Conservation (phyloP, 768 basidiomycete species). For the Baorangia bicolor region DNA sequence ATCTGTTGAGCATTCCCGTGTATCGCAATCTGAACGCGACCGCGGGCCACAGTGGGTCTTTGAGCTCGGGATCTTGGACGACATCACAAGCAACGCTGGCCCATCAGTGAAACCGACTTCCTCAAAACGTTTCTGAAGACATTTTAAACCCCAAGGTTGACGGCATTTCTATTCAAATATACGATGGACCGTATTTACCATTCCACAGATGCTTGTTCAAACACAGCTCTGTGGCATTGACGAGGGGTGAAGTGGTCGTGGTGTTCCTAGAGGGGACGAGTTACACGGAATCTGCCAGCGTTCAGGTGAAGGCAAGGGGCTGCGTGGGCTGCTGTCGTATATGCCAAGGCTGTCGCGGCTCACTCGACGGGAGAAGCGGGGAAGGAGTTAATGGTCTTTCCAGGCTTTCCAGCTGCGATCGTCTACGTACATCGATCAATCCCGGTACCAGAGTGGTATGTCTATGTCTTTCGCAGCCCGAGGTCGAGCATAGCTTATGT, state of each 20-base stretch:
- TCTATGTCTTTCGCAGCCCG: conserved; percentile 28
- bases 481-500: neutral
- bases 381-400: conserved; percentile 50
- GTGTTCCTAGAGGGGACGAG: conserved; percentile 69
- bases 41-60: conserved; percentile 1
- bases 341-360: conserved; percentile 42
- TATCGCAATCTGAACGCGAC: conserved; percentile 53
- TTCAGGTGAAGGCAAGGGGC: conserved; percentile 59
- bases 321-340: conserved; percentile 73
- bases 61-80: neutral
- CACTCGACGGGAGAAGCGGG: conserved; percentile 20
- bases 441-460: conserved; percentile 59
- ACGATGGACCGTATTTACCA: too few species aligned
- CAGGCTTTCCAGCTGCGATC: conserved; percentile 65
- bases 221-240: conserved; percentile 56
- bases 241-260: conserved; percentile 53
- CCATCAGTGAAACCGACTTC: too few species aligned
- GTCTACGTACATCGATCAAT: conserved; percentile 76
- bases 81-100: conserved; percentile 36
- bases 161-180: too few species aligned
- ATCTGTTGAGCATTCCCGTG: conserved; percentile 65
- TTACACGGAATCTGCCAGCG: conserved; percentile 47
- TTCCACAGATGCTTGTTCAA: too few species aligned
- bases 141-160: too few species aligned
- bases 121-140: too few species aligned